These are phyloP conservation scores for Dioscorea dumetorum DNA, from an alignment of 106 monocot genomes.

Conservation along the genomic window DNA sequence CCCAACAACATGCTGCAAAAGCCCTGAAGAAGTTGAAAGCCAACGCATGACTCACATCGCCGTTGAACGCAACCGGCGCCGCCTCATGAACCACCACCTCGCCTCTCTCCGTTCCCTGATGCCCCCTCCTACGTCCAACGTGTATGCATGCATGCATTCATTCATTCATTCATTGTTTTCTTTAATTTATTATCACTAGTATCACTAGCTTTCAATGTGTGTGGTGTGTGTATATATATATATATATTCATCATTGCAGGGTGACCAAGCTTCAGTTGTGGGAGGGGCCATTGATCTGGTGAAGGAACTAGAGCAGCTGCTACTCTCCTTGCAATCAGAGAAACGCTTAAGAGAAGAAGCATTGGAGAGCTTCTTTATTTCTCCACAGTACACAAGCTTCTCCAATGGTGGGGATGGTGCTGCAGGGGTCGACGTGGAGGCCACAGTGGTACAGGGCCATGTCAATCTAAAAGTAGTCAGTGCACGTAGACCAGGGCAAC, in stretches of 20 bases:
- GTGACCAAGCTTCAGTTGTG: slow-evolving; percentile 85
- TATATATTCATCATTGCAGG: background rate
- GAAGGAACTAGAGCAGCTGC: slow-evolving; percentile 81
- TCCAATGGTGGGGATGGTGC: background rate
- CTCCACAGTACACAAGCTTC: slow-evolving; percentile 65
- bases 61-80: slow-evolving; percentile 88
- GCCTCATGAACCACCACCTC: slow-evolving; percentile 90
- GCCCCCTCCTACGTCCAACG: slow-evolving; percentile 65
- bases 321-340: slow-evolving; percentile 53
- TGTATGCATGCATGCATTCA: background rate
- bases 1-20: background rate
- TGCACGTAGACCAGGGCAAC: slow-evolving; percentile 35
- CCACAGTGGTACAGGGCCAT: slow-evolving; percentile 67
- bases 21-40: background rate
- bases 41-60: slow-evolving; percentile 92
- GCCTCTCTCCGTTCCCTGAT: slow-evolving; percentile 64
- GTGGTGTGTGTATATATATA: too few species aligned
- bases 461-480: slow-evolving; percentile 62
- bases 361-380: slow-evolving; percentile 33
- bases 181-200: too few species aligned
- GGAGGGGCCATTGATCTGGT: slow-evolving; percentile 87
- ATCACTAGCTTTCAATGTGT: too few species aligned
- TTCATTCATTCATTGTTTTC: background rate
- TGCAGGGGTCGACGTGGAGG: slow-evolving; percentile 64
- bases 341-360: slow-evolving; percentile 17